phyloP scores from a whole-genome alignment of 176 grass and related monocot species.

The Alopecurus myosuroides region DNA sequence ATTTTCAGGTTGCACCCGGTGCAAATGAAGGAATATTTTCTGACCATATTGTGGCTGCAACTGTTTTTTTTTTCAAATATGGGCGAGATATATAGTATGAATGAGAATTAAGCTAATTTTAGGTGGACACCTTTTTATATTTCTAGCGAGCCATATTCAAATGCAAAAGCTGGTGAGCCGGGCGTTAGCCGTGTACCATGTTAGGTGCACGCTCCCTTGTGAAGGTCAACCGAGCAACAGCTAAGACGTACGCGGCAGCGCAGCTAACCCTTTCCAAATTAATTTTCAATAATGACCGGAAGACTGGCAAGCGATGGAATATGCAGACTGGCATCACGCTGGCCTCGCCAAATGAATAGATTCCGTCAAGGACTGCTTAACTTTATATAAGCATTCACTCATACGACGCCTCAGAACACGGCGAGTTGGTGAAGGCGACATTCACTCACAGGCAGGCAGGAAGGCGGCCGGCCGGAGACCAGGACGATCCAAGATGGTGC shows the following conservation, averaged over 20 bases:
- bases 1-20: no score
- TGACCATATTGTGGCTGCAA: no score
- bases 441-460: not conserved
- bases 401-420: not conserved
- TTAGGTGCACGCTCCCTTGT: not conserved
- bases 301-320: not conserved
- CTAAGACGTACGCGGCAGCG: not conserved
- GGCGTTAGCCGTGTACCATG: not conserved
- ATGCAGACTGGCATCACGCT: conserved; percentile 12
- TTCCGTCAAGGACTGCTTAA: not conserved
- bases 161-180: not conserved
- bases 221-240: not conserved
- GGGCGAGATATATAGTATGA: no score
- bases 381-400: not conserved
- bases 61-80: no score
- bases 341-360: not conserved
- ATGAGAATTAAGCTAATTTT: no score
- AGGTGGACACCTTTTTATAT: no score
- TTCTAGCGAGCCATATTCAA: no score
- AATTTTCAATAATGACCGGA: not conserved
- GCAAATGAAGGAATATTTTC: no score
- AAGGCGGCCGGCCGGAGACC: not conserved
- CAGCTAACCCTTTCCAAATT: not conserved
- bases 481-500: conserved; percentile 25
- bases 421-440: conserved; percentile 5